Evolutionary conservation across 192 early-diverging fungal species (phyloP), one percentile per base, ranked within the genome.

Genomic region (Coemansia sp.): DNA sequence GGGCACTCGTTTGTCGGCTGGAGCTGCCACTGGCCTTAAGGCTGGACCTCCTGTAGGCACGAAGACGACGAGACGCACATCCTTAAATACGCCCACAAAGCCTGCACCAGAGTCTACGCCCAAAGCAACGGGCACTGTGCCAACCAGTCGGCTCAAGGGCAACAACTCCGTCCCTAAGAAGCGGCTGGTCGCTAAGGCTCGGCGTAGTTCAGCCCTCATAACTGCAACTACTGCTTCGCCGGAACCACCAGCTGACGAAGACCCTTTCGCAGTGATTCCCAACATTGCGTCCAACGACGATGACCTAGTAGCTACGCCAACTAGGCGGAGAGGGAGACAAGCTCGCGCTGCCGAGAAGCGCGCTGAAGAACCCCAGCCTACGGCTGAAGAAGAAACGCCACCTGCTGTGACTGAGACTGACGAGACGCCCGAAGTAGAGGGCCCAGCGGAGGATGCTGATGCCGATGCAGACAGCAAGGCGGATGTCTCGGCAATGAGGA

Each of bases 21-120:
- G 27, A 25, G 42, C 38, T 17, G 62, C 21, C 21, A 64, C 39
- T 27, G 15, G 37, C 23, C 4, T 23, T 38, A 60, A 5, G 60
- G 9, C 36, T 62, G 11, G 4, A 19, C 29, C 59, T 25, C 31
- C 41, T 23, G 29, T 27, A 31, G 62, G 23, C 42, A 29, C 21
- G 3, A 60, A 29, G 55, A 15, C 53, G 10, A 45, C 50, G 23
- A 53, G 50, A 14, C 50, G 50, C 25, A 9, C 50, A 4, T 53
- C 50, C 3, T 6, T 57, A 41, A 55, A 41, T 15, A 59, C 53
- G 9, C 66, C 66, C 7, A 58, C 66, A 58, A 67, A 67, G 38
- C 39, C 66, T 29, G 17, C 25, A 7, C 27, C 34, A 17, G 57
- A 19, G 57, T 21, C 19, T 14, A 58, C 66, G 46, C 23, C 36